A percentile compares a stretch with the other conserved stretches of the same genome.
Conservation (phyloP, 345 rosid genomes). For the Eucalyptus tenuipes region DNA sequence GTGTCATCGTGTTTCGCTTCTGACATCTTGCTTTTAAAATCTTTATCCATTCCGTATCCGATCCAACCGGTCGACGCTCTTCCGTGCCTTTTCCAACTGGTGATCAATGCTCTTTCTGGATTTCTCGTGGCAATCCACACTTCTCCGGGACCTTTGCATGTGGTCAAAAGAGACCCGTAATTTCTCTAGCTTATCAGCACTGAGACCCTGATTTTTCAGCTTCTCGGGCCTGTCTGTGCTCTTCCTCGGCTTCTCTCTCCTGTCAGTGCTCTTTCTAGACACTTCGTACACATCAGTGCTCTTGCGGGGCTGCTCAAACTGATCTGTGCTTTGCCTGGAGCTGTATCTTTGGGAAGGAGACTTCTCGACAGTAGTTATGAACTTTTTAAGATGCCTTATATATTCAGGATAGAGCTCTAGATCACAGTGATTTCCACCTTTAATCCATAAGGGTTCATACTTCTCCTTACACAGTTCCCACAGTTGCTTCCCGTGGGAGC, state of each 20-base stretch:
- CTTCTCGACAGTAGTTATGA: constrained; percentile 74
- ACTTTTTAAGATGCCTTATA: constrained; percentile 89
- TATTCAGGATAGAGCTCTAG: constrained; percentile 80
- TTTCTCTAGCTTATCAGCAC: constrained; percentile 40
- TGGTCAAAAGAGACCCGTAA: constrained; percentile 49
- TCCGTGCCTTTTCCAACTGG: constrained; percentile 65
- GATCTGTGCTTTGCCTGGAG: constrained; percentile 52
- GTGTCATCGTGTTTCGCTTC: neutral
- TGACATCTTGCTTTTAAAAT: neutral
- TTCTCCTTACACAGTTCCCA: constrained; percentile 91
- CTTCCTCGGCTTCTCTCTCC: constrained; percentile 80
- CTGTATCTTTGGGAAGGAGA: constrained; percentile 57
- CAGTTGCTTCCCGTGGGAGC: constrained; percentile 88
- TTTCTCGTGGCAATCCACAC: constrained; percentile 90
- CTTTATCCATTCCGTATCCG: constrained; percentile 45
- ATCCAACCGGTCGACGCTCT: constrained; percentile 86
- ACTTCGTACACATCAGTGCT: constrained; percentile 51
- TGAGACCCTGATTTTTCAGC: constrained; percentile 37
- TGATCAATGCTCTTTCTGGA: constrained; percentile 62
- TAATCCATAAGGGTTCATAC: constrained; percentile 90
- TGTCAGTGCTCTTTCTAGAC: constrained; percentile 70
- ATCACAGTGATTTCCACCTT: constrained; percentile 93
- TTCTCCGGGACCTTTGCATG: constrained; percentile 70
- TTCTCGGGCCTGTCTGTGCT: constrained; percentile 70
- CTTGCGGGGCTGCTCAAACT: constrained; percentile 42